Conservation (phyloP, 352 stramenopile genomes). For the Globisporangium rhizosaccharum region DNA sequence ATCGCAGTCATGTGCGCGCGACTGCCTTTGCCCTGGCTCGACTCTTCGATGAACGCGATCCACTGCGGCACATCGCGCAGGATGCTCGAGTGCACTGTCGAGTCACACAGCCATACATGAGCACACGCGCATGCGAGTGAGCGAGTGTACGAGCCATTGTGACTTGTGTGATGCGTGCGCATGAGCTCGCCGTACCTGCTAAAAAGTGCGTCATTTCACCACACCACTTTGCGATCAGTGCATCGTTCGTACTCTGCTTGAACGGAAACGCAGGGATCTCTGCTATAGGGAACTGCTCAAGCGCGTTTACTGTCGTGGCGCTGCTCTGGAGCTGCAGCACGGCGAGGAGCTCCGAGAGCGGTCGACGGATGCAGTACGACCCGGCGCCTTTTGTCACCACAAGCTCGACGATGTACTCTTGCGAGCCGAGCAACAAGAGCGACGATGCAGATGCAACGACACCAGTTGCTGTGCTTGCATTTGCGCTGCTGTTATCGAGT, state of each 20-base stretch:
- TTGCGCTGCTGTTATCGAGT: slow-evolving; percentile 3
- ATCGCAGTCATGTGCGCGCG: slow-evolving; percentile 74
- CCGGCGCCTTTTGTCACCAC: slow-evolving; percentile 43
- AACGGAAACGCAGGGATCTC: slow-evolving; percentile 39
- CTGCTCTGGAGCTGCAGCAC: slow-evolving; percentile 18
- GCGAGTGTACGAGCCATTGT: background rate
- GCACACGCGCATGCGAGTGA: background rate
- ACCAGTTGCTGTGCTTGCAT: slow-evolving; percentile 16
- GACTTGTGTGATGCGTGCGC: background rate
- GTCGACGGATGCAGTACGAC: slow-evolving; percentile 52
- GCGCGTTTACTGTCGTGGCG: background rate
- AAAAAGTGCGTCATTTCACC: slow-evolving; percentile 56
- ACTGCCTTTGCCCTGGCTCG: slow-evolving; percentile 33
- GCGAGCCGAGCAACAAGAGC: slow-evolving; percentile 16
- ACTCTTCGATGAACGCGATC: slow-evolving; percentile 52
- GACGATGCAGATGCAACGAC: slow-evolving; percentile 31
- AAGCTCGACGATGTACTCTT: slow-evolving; percentile 48
- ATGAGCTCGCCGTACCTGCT: slow-evolving; percentile 14
- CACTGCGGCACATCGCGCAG: slow-evolving; percentile 38
- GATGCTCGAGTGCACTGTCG: slow-evolving; percentile 12
- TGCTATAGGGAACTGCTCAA: background rate
- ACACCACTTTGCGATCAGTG: slow-evolving; percentile 61
- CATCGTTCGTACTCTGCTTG: slow-evolving; percentile 42
- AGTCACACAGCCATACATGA: background rate
- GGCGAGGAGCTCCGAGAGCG: slow-evolving; percentile 34